Percentiles rank a stretch among this genome's conserved stretches.
These are phyloP conservation scores for Colletotrichum ledebouriae DNA, from an alignment of 2,329 filamentous ascomycete species.

Conservation along the genomic window DNA sequence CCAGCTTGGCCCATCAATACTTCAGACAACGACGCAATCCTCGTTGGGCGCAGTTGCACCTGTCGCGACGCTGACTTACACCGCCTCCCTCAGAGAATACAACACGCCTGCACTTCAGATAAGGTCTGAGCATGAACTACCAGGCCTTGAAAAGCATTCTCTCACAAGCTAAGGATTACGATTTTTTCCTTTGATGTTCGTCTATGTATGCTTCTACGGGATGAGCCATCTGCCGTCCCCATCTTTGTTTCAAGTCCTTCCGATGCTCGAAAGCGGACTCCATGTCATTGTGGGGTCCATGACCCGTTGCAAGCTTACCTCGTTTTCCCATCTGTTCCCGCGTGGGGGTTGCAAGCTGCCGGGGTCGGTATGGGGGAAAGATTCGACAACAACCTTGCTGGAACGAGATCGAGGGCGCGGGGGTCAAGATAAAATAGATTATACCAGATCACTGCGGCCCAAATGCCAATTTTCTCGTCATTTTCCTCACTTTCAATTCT, in stretches of 20 bases:
- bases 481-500: constrained; percentile 17
- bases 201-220: neutral
- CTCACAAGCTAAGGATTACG: constrained; percentile 2
- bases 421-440: constrained; percentile 15
- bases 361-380: neutral
- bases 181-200: neutral
- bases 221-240: constrained; percentile 1
- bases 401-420: constrained; percentile 3
- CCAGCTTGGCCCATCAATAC: no score
- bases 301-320: constrained; percentile 3
- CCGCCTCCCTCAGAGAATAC: neutral
- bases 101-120: neutral
- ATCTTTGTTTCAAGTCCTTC: constrained; percentile 29
- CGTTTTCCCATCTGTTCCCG: constrained; percentile 24
- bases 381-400: neutral
- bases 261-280: neutral
- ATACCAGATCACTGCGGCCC: constrained; percentile 10
- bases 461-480: constrained; percentile 20
- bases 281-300: constrained; percentile 10
- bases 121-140: neutral
- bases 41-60: neutral
- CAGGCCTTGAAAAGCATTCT: neutral
- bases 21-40: no score
- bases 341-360: neutral
- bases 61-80: neutral